Evolutionary conservation across 2,329 filamentous ascomycete genomes (phyloP).

Genomic region (Catunica adiposa): DNA sequence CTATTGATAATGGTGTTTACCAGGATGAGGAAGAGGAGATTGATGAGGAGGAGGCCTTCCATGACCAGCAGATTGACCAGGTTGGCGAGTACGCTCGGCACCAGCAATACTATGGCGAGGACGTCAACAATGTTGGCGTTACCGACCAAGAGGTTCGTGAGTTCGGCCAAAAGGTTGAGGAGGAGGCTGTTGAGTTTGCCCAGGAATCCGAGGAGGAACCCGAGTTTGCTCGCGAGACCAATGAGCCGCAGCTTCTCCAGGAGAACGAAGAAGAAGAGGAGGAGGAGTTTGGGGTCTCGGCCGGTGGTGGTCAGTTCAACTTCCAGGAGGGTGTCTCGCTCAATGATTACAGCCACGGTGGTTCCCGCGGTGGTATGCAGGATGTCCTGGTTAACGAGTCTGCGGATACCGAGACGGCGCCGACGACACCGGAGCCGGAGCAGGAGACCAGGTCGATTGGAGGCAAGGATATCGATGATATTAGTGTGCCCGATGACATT

Average conservation of each 20-base stretch:
- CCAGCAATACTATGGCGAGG: constrained; percentile 6
- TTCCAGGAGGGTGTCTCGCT: neutral
- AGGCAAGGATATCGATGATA: neutral
- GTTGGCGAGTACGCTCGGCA: neutral
- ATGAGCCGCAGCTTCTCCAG: constrained; percentile 5
- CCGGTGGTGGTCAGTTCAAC: neutral
- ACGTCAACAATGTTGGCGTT: neutral
- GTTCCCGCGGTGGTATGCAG: neutral
- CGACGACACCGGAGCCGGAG: constrained; percentile 12
- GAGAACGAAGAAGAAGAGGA: constrained; percentile 10
- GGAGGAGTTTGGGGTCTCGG: constrained; percentile 3
- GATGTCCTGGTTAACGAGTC: constrained; percentile 1
- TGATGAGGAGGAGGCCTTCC: neutral
- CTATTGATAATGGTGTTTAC: neutral
- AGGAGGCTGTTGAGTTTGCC: neutral
- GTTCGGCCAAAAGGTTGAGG: neutral
- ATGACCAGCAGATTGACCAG: neutral
- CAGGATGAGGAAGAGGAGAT: constrained; percentile 2
- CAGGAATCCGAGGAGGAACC: neutral
- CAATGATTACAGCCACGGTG: neutral
- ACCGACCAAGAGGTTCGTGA: neutral
- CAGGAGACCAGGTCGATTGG: neutral
- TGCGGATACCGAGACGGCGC: constrained; percentile 10
- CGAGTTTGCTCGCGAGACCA: neutral
- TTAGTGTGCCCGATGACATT: neutral